These are phyloP conservation scores for Chenopodium suecicum DNA, from an alignment of 148 eudicot species.

Conservation along the genomic window DNA sequence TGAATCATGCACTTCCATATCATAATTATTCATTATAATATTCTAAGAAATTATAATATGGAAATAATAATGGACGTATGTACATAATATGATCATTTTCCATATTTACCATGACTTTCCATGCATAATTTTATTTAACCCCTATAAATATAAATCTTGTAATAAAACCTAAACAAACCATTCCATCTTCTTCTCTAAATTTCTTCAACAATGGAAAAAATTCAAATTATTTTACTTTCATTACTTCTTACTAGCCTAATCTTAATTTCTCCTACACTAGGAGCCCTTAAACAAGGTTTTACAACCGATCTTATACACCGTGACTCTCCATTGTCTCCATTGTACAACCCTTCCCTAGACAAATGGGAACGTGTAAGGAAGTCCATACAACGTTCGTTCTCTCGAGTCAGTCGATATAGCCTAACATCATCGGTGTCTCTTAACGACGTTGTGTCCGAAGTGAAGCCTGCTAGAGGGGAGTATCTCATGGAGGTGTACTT, in stretches of 20 bases:
- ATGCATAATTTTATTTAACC: not conserved
- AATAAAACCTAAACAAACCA: not conserved
- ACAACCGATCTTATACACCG: slow-evolving; percentile 47
- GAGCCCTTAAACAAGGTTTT: slow-evolving; percentile 25
- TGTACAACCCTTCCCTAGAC: slow-evolving; percentile 28
- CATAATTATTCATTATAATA: not conserved
- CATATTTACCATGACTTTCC: not conserved
- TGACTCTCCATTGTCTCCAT: slow-evolving; percentile 43
- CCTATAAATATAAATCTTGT: not conserved
- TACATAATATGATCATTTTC: not conserved
- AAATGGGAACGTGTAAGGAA: slow-evolving; percentile 27
- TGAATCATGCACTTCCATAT: not conserved
- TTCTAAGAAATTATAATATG: not conserved
- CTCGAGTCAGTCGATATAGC: slow-evolving; percentile 14
- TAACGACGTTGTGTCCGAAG: slow-evolving; percentile 19
- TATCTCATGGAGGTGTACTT: slow-evolving; percentile 27
- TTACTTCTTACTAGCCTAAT: not conserved
- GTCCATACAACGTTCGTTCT: slow-evolving; percentile 32
- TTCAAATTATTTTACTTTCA: not conserved
- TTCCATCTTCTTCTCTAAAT: not conserved
- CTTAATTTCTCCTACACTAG: not conserved
- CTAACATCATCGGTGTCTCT: not conserved
- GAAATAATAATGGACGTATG: not conserved
- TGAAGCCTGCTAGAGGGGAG: not conserved
- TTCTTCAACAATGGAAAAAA: slow-evolving; percentile 18